Base-by-base conservation (phyloP, 2,329 filamentous ascomycete species). In the Periglandula ipomoeae region DNA sequence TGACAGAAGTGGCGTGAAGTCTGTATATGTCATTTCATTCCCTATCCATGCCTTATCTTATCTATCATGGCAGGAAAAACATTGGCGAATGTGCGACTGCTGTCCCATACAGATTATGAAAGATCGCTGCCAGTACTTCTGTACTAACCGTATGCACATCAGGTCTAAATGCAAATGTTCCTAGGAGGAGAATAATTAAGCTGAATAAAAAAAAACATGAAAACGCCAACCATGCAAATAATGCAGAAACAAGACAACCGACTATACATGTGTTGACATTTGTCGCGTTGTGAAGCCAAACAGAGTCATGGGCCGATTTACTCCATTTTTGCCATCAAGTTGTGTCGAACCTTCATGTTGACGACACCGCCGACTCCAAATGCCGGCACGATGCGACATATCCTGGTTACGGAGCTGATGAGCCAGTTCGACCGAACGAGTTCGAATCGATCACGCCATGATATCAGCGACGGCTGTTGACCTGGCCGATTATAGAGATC, bases 331-430 rank as follows among this genome's bases (percentile, higher is more conserved):
- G 70, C 70, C 84, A 95, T 89, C 57, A 91, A 62, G 47, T 63
- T 70, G 59, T 69, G 72, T 57, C 89, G 75, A 40, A 91, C 72
- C 59, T 85, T 82, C 51, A 75, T 76, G 67, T 95, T 95, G 10
- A 93, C 85, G 10, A 95, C 87, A 0, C 89, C 89, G 1, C 89
- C 90, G 11, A 95, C 75, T 2, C 89, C 90, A 71, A 91, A 95
- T 0, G 89, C 89, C 17, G 89, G 89, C 2, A 95, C 76, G 57
- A 95, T 95, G 59, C 90, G 78, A 52, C 85, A 85, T 66, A 95
- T 85, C 47, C 89, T 71, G 23, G 90, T 89, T 49, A 79, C 67
- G 26, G 81, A 80, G 63, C 85, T 91, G 54, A 84, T 76, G 17
- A 76, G 69, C 82, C 89, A 95, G 61, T 94, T 89, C 54, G 79